Evolutionary conservation across 108 stramenopile genomes (phyloP).

Genomic region (Parmales sp.): DNA sequence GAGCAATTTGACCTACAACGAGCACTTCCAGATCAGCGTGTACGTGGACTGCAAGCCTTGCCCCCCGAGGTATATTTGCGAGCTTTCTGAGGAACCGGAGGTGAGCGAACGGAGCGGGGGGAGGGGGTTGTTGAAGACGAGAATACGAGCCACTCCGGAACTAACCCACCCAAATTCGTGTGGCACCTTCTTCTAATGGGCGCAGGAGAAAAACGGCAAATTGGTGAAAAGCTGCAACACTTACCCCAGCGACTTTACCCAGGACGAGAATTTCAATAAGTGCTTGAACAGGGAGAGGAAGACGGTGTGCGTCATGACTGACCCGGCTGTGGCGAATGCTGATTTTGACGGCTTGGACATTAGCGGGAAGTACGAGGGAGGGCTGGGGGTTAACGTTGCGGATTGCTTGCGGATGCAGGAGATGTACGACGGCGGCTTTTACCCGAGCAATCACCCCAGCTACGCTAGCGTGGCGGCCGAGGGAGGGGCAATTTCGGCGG

Average conservation of each 20-base stretch:
- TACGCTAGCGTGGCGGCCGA: background rate
- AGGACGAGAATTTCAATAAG: slow-evolving; percentile 26
- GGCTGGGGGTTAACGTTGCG: too few relatives aligned
- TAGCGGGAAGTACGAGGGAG: slow-evolving; percentile 24
- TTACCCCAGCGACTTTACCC: slow-evolving; percentile 20
- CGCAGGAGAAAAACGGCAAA: background rate
- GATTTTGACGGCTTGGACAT: too few relatives aligned
- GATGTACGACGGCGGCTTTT: background rate
- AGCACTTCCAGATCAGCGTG: slow-evolving; percentile 56
- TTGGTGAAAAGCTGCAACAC: background rate
- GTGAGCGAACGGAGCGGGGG: too few relatives aligned
- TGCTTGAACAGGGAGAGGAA: slow-evolving; percentile 39
- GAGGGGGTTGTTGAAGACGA: too few relatives aligned
- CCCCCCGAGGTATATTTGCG: slow-evolving; percentile 57
- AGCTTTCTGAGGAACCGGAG: slow-evolving; percentile 13
- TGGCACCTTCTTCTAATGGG: background rate
- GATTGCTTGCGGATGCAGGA: slow-evolving; percentile 15
- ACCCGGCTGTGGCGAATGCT: background rate
- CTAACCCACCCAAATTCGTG: too few relatives aligned
- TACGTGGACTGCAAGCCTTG: slow-evolving; percentile 77
- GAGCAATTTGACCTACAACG: slow-evolving; percentile 61
- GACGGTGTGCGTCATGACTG: slow-evolving; percentile 27
- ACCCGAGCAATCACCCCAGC: background rate
- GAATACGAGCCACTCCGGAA: too few relatives aligned
- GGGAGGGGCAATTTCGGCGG: background rate